These are phyloP conservation scores for Orychophragmus violaceus DNA, from an alignment of 345 rosid genomes.

Conservation along the genomic window DNA sequence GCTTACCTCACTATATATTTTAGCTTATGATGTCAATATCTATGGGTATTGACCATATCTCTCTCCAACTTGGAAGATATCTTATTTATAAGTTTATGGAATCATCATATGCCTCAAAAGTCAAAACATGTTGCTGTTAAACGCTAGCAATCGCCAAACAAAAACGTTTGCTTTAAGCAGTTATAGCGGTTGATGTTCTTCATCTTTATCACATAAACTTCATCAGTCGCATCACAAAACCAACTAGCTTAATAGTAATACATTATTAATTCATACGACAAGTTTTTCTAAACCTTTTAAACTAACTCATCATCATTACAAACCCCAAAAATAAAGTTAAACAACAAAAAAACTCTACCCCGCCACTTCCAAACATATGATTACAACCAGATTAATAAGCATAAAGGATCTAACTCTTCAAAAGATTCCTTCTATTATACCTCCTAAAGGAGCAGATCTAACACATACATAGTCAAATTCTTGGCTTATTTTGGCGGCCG, in stretches of 20 bases:
- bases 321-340: background rate
- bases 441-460: background rate
- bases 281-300: conserved; percentile 20
- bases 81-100: background rate
- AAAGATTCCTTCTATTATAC: background rate
- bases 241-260: conserved; percentile 10
- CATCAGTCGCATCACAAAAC: conserved; percentile 4
- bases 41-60: conserved; percentile 5
- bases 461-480: conserved; percentile 7
- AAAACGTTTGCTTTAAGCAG: background rate
- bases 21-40: conserved; percentile 12
- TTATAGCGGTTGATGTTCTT: background rate
- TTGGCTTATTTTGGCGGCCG: conserved; percentile 1
- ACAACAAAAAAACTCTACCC: conserved; percentile 14
- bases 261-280: conserved; percentile 6
- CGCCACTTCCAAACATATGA: conserved; percentile 24
- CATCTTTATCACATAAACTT: background rate
- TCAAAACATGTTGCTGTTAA: conserved; percentile 15
- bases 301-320: conserved; percentile 27
- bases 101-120: conserved; percentile 6
- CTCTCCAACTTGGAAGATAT: conserved; percentile 1
- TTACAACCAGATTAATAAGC: conserved; percentile 17
- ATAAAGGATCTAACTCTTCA: conserved; percentile 9
- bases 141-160: background rate
- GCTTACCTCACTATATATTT: conserved; percentile 14